Conservation (phyloP, 768 basidiomycete genomes). For the Xanthoconium purpureum region DNA sequence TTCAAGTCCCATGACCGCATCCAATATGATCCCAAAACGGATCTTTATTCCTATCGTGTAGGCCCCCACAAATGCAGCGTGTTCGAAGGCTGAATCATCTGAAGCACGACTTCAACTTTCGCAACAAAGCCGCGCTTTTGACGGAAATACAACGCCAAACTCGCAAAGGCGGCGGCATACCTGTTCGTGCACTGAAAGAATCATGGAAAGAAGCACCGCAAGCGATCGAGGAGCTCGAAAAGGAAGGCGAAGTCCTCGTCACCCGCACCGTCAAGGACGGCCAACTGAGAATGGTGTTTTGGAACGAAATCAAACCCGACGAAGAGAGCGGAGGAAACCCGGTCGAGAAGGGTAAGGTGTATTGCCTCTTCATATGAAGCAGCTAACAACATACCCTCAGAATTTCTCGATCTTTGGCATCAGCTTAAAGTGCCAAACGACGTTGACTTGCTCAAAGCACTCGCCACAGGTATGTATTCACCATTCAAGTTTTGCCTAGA, state of each 20-base stretch:
- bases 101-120: conserved; percentile 84
- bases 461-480: conserved; percentile 58
- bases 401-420: conserved; percentile 88
- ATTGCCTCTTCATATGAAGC: background rate
- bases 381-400: conserved; percentile 37
- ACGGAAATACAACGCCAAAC: conserved; percentile 86
- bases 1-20: conserved; percentile 82
- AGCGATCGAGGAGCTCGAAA: conserved; percentile 86
- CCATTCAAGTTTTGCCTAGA: background rate
- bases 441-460: conserved; percentile 73
- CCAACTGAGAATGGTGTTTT: conserved; percentile 80
- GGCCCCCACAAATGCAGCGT: conserved; percentile 14
- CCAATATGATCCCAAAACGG: conserved; percentile 76
- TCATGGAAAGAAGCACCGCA: conserved; percentile 86
- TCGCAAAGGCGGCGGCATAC: conserved; percentile 78
- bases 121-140: conserved; percentile 78
- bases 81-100: conserved; percentile 3
- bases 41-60: conserved; percentile 84
- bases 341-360: conserved; percentile 73
- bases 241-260: conserved; percentile 85
- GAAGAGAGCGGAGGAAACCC: conserved; percentile 65
- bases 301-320: conserved; percentile 82
- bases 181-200: conserved; percentile 82
- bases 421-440: conserved; percentile 80
- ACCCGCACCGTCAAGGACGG: conserved; percentile 83